Evolutionary conservation across 1,284 basidiomycete species (phyloP).

Genomic region (Pisolithus thermaeus): DNA sequence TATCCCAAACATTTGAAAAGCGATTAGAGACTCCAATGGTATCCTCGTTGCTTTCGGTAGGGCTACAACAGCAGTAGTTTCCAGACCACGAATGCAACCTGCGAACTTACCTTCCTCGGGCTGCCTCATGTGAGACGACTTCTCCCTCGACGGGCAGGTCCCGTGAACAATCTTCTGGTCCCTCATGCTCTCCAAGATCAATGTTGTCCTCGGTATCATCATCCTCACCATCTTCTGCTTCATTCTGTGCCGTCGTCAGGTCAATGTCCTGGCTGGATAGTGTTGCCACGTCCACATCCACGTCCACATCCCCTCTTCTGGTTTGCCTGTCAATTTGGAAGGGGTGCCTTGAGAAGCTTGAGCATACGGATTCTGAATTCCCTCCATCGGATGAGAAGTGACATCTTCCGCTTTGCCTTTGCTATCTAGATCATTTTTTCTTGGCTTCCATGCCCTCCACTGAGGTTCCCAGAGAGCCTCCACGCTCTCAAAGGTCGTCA

Average conservation of each 20-base stretch:
- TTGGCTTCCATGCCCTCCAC: constrained; percentile 53
- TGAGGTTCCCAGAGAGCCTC: constrained; percentile 66
- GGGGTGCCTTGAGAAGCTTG: constrained; percentile 11
- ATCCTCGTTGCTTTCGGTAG: background rate
- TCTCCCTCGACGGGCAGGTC: background rate
- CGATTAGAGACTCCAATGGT: constrained; percentile 13
- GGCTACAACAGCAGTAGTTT: constrained; percentile 4
- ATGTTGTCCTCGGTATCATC: constrained; percentile 24
- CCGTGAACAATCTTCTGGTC: background rate
- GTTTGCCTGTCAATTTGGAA: constrained; percentile 8
- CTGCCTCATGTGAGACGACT: background rate
- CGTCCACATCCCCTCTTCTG: constrained; percentile 35
- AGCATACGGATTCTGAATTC: constrained; percentile 24
- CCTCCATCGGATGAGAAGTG: constrained; percentile 4
- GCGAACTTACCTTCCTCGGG: constrained; percentile 6
- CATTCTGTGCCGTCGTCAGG: constrained; percentile 35
- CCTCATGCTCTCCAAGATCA: constrained; percentile 25
- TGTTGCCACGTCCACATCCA: constrained; percentile 53
- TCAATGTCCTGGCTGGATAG: constrained; percentile 48
- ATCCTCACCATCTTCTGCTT: constrained; percentile 28
- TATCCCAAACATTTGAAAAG: constrained; percentile 21
- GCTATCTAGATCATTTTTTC: constrained; percentile 2
- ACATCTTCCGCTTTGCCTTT: background rate
- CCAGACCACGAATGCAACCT: no score
- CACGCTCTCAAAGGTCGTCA: constrained; percentile 86